phyloP scores from a whole-genome alignment of 2,329 filamentous ascomycete species.

The Fusarium miscanthi region DNA sequence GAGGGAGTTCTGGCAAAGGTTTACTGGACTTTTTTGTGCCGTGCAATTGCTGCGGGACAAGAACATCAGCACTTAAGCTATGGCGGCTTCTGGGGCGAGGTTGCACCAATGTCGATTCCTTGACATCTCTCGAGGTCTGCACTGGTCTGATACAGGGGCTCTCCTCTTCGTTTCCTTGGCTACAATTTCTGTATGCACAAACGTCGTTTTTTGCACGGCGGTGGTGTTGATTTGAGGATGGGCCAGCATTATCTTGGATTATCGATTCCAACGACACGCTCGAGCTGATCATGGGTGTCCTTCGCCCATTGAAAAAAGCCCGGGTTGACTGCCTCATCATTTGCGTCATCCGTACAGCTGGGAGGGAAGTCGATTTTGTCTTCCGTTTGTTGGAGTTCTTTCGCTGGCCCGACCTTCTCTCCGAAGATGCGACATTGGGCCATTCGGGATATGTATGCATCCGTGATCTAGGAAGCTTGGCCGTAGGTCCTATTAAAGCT shows the following conservation, averaged over 20 bases:
- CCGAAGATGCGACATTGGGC: neutral
- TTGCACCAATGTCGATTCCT: neutral
- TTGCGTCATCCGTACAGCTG: neutral
- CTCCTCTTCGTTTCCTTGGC: neutral
- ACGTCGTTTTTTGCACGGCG: neutral
- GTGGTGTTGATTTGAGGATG: neutral
- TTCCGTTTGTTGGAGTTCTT: neutral
- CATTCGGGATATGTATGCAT: constrained; percentile 28
- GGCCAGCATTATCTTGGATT: neutral
- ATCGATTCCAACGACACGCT: neutral
- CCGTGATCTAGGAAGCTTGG: constrained; percentile 19
- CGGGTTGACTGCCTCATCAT: neutral
- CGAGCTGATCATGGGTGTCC: neutral
- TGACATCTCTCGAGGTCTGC: constrained; percentile 11
- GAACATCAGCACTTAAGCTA: constrained; percentile 24
- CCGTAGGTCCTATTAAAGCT: constrained; percentile 13
- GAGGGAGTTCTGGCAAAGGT: constrained; percentile 20
- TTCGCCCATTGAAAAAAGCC: constrained; percentile 30
- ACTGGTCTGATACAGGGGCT: neutral
- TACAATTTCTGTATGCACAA: neutral
- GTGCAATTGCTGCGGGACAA: constrained; percentile 10
- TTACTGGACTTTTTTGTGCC: neutral
- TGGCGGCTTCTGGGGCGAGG: constrained; percentile 25
- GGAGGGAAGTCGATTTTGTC: neutral
- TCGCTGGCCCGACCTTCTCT: constrained; percentile 3